Evolutionary conservation across 2,329 filamentous ascomycete genomes (phyloP).

Genomic region (Botrytis hyacinthi): DNA sequence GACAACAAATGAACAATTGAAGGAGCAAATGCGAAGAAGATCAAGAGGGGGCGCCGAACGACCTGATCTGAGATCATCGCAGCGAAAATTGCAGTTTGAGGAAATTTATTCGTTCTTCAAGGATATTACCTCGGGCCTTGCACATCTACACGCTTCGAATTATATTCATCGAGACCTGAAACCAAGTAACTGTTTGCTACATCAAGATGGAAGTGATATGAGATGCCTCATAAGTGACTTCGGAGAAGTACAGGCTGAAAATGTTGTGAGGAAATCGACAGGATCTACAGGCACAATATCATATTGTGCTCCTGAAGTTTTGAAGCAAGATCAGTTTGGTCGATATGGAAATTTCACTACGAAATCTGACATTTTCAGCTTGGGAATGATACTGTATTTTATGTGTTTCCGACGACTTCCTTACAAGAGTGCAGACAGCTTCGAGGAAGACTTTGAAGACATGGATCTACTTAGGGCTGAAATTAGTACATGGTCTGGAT

Average conservation of each 20-base stretch:
- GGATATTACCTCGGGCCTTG: slow-evolving; percentile 88
- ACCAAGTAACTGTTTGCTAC: slow-evolving; percentile 90
- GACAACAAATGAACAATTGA: slow-evolving; percentile 77
- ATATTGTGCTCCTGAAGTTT: slow-evolving; percentile 93
- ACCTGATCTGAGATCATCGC: slow-evolving; percentile 35
- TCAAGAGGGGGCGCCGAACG: slow-evolving; percentile 69
- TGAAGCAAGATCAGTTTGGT: slow-evolving; percentile 66
- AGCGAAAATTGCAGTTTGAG: slow-evolving; percentile 63
- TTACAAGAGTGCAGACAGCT: slow-evolving; percentile 76
- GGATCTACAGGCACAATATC: slow-evolving; percentile 95
- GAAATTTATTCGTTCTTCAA: slow-evolving; percentile 97
- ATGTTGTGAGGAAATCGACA: slow-evolving; percentile 79
- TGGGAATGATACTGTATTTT: slow-evolving; percentile 98
- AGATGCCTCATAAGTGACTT: slow-evolving; percentile 94
- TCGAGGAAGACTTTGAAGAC: slow-evolving; percentile 91
- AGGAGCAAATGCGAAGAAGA: slow-evolving; percentile 78
- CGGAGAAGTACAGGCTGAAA: slow-evolving; percentile 88
- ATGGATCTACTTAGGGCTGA: slow-evolving; percentile 80
- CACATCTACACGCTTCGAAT: slow-evolving; percentile 83
- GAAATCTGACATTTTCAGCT: slow-evolving; percentile 96
- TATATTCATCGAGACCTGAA: slow-evolving; percentile 97
- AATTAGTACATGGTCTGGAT: slow-evolving; percentile 84
- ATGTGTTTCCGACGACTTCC: slow-evolving; percentile 92
- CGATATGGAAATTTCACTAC: slow-evolving; percentile 89
- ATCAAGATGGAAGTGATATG: slow-evolving; percentile 67